Evolutionary conservation across 768 basidiomycete genomes (phyloP), one percentile per base, ranked within the genome.

Genomic region (Boletus vermiculosoides): DNA sequence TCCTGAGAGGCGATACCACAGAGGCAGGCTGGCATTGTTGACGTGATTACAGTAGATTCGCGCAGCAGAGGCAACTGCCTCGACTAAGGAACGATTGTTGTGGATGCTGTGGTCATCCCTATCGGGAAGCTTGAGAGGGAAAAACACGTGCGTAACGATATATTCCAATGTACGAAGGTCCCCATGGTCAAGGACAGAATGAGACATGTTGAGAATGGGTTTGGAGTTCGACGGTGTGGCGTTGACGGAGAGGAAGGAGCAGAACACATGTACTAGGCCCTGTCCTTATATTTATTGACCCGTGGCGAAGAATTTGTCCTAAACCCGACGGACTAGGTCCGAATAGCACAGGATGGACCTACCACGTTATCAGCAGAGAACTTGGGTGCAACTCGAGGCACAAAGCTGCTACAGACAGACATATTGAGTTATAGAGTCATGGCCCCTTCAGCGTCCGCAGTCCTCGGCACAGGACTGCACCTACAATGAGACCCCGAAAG

Each of bases 61-160:
- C 0, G 71, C 65, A 50, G 50, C 63, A 7, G 66, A 34, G 0
- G 65, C 41, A 1, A 72, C 50, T 4, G 64, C 54, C 6, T 48
- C 37, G 42, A 66, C 61, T 1, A 80, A 62, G 1, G 65, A 59
- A 25, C 59, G 51, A 5, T 78, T 72, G 9, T 66, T 63, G 11
- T 48, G 22, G 47, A 60, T 8, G 5, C 31, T 57, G n/a, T 64
- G 55, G 53, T 80, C 78, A 12, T 75, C 67, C 8, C 64, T 53
- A 42, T 73, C 72, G 0, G 80, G 79, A 5, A 80, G 66, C 37
- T 68, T 69, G 1, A 76, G 73, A 4, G 80, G 80, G 9, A 73
- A 58, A 58, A 81, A 78, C 0, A 82, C 66, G 49, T 82, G 80
- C 9, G 30, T 30, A 9, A 30, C 9, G 7, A 30, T 30, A 30